phyloP scores from a whole-genome alignment of 805 yeast species.

The Saccharomycopsis oosterbeekiorum region DNA sequence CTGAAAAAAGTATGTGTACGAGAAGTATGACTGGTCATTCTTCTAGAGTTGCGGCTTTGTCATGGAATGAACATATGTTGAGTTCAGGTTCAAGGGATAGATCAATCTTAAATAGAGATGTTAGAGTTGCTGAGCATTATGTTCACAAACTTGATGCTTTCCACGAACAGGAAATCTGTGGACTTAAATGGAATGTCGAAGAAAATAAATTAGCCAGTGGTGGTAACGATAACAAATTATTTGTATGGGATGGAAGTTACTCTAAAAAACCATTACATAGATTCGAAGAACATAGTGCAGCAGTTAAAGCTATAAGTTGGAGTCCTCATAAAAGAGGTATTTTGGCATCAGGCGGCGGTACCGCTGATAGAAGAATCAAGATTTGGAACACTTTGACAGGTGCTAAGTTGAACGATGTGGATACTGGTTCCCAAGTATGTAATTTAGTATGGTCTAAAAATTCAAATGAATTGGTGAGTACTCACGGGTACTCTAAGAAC shows the following conservation, averaged over 20 bases:
- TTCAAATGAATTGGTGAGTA: conserved; percentile 84
- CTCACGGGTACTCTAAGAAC: conserved; percentile 89
- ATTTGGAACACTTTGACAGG: conserved; percentile 90
- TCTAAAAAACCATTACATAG: conserved; percentile 55
- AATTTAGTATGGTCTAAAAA: conserved; percentile 88
- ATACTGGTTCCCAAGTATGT: conserved; percentile 95
- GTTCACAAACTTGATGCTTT: conserved; percentile 51
- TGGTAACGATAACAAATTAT: conserved; percentile 82
- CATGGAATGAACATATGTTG: conserved; percentile 90
- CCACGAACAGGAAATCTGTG: conserved; percentile 94
- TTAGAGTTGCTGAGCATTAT: conserved; percentile 75
- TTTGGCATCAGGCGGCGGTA: conserved; percentile 94
- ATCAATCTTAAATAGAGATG: conserved; percentile 81
- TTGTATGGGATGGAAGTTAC: conserved; percentile 78
- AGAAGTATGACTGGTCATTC: conserved; percentile 90
- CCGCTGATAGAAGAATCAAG: conserved; percentile 82
- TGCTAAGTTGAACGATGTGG: conserved; percentile 61
- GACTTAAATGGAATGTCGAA: conserved; percentile 85
- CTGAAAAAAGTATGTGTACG: conserved; percentile 66
- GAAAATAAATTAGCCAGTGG: conserved; percentile 92
- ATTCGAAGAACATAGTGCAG: conserved; percentile 82
- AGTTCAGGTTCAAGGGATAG: conserved; percentile 84
- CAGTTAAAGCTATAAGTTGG: conserved; percentile 96
- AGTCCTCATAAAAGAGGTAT: conserved; percentile 94
- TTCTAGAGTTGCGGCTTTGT: conserved; percentile 72